Evolutionary conservation across 768 basidiomycete genomes (phyloP), one percentile per base, ranked within the genome.

Genomic region (Mrakia blollopis): DNA sequence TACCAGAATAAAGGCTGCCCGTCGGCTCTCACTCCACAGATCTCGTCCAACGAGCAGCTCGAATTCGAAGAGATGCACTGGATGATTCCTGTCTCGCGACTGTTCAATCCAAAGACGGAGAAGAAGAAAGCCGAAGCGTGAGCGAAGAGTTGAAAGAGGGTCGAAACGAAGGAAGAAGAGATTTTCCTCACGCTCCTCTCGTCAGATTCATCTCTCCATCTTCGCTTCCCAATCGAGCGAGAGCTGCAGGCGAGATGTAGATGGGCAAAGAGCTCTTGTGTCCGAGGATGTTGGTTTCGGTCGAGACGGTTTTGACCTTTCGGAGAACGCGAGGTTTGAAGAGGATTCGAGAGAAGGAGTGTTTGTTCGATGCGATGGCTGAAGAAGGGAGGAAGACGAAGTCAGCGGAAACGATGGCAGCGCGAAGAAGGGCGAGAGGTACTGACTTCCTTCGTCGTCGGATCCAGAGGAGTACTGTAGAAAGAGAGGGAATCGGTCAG

Each of bases 31-130:
- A 78, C 82, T 2, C 69, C 71, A 57, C 78, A 78, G 6, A 83
- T 77, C 73, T 83, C 81, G 25, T 81, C 78, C 25, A 83, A 77
- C 35, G 80, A 80, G 65, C 79, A 81, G 37, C 80, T 80, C 23
- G 82, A 79, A 44, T 80, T 80, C 39, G 81, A 80, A 2, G 80
- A 81, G 60, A 82, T 79, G 35, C 80, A 78, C 62, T 83, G 81
- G 16, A 83, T 62, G 61, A 81, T 80, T 1, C 80, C 81, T 0
- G 47, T 79, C 54, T 76, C 71, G 30, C 30, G 75, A 13, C 79
- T 72, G 30, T 3, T 21, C 28, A 41, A 50, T n/a, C n/a, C n/a
- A 44, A 11, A 44, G 44, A 9, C 11, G 2, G 44, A 44, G 10
- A 1, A 14, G 35, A 54, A 72, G 50, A 37, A 32, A 5, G 30